These are phyloP conservation scores for Diphasiastrum complanatum DNA, from an alignment of 83 land plant species.

Conservation along the genomic window DNA sequence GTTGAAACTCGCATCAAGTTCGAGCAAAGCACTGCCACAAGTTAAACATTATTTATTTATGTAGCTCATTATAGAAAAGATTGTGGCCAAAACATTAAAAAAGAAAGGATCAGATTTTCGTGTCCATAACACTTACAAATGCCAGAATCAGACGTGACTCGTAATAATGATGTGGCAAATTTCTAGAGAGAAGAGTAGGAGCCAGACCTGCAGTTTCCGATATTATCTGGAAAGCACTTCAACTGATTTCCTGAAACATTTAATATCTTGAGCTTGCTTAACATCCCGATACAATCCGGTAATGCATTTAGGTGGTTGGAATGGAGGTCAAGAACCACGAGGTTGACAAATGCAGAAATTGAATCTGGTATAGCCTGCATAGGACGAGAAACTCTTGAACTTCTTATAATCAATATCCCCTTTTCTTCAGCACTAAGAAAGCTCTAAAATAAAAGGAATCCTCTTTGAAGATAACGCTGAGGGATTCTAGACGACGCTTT, in stretches of 20 bases:
- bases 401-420: too few relatives aligned
- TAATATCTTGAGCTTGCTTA: conserved; percentile 57
- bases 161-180: background rate
- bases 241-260: conserved; percentile 69
- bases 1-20: conserved; percentile 75
- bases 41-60: background rate
- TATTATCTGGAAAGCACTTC: conserved; percentile 47
- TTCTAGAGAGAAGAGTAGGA: background rate
- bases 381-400: too few relatives aligned
- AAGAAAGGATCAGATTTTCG: background rate
- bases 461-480: too few relatives aligned
- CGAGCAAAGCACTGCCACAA: conserved; percentile 46
- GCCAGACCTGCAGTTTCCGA: conserved; percentile 63
- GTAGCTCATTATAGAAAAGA: background rate
- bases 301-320: conserved; percentile 63
- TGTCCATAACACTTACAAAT: too few relatives aligned
- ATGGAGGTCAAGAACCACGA: conserved; percentile 55
- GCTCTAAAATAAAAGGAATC: too few relatives aligned
- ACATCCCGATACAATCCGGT: conserved; percentile 71
- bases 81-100: background rate
- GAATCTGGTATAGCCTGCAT: too few relatives aligned
- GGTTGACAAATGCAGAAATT: too few relatives aligned
- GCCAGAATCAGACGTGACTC: background rate
- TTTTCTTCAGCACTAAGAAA: too few relatives aligned
- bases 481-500: too few relatives aligned